Evolutionary conservation across 495 filamentous ascomycete species (phyloP), one percentile per base, ranked within the genome.

Genomic region (Rostrohypoxylon terebratum): DNA sequence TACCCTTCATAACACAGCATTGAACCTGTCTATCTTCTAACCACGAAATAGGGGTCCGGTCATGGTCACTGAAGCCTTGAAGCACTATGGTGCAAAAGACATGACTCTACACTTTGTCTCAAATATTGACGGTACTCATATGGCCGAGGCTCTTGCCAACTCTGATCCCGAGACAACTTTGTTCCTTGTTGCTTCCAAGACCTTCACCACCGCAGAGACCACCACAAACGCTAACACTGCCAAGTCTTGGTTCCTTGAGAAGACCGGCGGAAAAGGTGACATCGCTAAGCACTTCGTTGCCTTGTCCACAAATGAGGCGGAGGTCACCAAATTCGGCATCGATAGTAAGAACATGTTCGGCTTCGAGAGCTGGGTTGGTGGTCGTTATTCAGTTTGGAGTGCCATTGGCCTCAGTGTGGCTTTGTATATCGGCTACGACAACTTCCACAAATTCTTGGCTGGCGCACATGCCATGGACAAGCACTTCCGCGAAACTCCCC

Each of bases 281-380:
- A 96, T 99, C 73, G 93, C 96, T 67, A 98, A 98, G 88, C 96
- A 99, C 86, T 99, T 99, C 74, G 96, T 98, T 40, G 96, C 96
- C 51, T 90, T 99, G 58, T 98, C 96, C 34, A 99, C 96, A 77
- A 99, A 99, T 83, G 91, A 94, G 82, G 80, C 84, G 40, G 94
- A 98, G 86, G 96, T 99, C 71, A 93, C 91, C 79, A 98, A 98
- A 85, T 98, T 99, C 74, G 96, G 96, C 68, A 99, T 99, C 81
- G 94, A 97, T 83, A 90, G 88, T 77, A 92, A 92, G 85, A 99
- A 99, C 87, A 99, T 99, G 96, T 99, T 99, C 74, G 94, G 93
- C 74, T 99, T 99, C 81, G 93, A 93, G 80, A 94, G 91, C 80
- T 99, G 96, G 96, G 96, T 99, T 63, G 96, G 96, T 81, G 96